phyloP scores from a whole-genome alignment of 805 yeast species.

The Candida orba region DNA sequence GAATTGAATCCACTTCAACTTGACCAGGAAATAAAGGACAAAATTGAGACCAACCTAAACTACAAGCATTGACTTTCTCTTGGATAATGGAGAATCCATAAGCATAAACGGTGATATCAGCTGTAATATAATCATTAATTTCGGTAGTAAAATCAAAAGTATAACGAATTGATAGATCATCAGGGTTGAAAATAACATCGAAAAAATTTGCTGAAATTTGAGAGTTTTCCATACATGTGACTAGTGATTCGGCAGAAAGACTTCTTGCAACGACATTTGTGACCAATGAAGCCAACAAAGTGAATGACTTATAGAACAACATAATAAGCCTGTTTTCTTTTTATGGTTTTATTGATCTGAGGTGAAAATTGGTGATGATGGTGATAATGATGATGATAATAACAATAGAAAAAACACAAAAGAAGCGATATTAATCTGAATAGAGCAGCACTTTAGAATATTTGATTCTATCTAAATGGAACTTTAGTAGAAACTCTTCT shows the following conservation, averaged over 20 bases:
- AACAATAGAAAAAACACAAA: no score
- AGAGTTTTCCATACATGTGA: conserved; percentile 77
- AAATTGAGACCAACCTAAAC: conserved; percentile 67
- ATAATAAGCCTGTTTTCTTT: no score
- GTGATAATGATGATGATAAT: no score
- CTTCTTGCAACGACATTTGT: no score
- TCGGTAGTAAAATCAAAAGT: conserved; percentile 64
- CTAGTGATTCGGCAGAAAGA: conserved; percentile 43
- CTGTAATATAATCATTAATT: conserved; percentile 57
- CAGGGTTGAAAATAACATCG: conserved; percentile 71
- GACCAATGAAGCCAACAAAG: no score
- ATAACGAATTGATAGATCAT: conserved; percentile 57
- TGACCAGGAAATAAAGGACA: conserved; percentile 85
- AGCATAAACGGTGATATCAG: conserved; percentile 71
- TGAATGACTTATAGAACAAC: no score
- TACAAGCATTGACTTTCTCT: conserved; percentile 55
- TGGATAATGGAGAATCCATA: conserved; percentile 73
- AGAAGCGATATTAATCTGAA: no score
- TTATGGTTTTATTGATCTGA: no score
- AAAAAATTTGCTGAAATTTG: conserved; percentile 67
- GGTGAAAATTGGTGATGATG: no score
- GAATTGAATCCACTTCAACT: conserved; percentile 66
- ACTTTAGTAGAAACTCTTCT: no score
- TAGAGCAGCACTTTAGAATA: no score
- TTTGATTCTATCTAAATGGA: no score